These are phyloP conservation scores for Asterophora lycoperdoides DNA, from an alignment of 768 basidiomycete species.

Conservation along the genomic window DNA sequence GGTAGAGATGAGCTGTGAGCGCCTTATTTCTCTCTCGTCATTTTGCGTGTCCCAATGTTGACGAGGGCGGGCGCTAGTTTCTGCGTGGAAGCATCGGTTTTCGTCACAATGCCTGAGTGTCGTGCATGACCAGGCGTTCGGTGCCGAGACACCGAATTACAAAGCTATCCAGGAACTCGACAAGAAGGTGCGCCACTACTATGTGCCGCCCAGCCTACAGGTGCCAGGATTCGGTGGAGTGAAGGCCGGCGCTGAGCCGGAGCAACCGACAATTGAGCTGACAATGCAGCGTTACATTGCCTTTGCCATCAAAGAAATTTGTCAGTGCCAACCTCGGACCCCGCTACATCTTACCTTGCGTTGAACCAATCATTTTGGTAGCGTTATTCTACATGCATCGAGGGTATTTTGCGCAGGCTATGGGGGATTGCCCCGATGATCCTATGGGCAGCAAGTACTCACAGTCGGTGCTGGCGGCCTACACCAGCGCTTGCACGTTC, in stretches of 20 bases:
- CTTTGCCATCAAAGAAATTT: conserved; percentile 66
- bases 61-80: conserved; percentile 34
- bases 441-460: conserved; percentile 69
- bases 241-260: conserved; percentile 35
- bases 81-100: conserved; percentile 69
- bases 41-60: not conserved
- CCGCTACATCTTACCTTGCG: not conserved
- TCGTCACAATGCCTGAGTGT: conserved; percentile 56
- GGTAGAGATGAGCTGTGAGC: conserved; percentile 60
- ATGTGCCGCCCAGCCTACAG: conserved; percentile 60
- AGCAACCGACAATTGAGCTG: conserved; percentile 48
- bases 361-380: conserved; percentile 19
- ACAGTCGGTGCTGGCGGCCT: conserved; percentile 63
- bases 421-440: conserved; percentile 59
- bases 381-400: conserved; percentile 73
- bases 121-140: conserved; percentile 67
- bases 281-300: conserved; percentile 66
- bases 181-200: conserved; percentile 59
- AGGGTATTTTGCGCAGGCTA: conserved; percentile 67
- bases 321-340: conserved; percentile 31
- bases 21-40: conserved; percentile 2
- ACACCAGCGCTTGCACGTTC: conserved; percentile 65
- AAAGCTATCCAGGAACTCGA: conserved; percentile 60
- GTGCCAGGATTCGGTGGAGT: conserved; percentile 60
- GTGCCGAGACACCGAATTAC: conserved; percentile 58